A percentile compares a stretch with the other conserved stretches of the same genome.
Conservation (phyloP, 768 basidiomycete species). For the Dendrothele bispora region DNA sequence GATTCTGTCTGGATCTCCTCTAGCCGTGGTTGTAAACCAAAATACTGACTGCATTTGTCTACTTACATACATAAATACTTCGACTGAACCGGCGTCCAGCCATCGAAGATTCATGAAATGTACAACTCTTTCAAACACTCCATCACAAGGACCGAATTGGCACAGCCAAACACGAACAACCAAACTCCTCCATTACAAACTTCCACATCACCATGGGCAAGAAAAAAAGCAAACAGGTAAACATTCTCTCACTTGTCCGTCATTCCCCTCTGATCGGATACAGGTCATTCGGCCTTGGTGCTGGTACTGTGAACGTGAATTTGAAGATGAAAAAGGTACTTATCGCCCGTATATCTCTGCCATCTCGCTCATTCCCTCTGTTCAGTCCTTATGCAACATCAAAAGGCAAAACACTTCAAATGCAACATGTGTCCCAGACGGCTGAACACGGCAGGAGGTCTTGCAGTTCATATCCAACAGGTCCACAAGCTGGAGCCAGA, state of each 20-base stretch:
- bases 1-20: too few species aligned
- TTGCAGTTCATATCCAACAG: constrained; percentile 97
- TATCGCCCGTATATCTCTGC: constrained; percentile 4
- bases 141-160: not conserved
- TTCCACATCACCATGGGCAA: constrained; percentile 41
- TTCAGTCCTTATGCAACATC: constrained; percentile 95
- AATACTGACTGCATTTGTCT: too few species aligned
- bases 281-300: constrained; percentile 92
- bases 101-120: too few species aligned
- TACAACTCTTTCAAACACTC: too few species aligned
- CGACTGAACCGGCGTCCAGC: too few species aligned
- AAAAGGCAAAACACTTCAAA: constrained; percentile 99
- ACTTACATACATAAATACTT: too few species aligned
- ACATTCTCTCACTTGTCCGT: not conserved
- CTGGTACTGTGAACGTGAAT: constrained; percentile 99
- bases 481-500: constrained; percentile 99
- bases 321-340: constrained; percentile 98
- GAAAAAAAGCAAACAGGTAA: constrained; percentile 62
- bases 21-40: too few species aligned
- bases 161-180: not conserved
- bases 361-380: not conserved
- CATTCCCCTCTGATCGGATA: constrained; percentile 3
- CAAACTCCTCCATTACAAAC: not conserved
- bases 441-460: constrained; percentile 94
- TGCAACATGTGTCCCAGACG: constrained; percentile 94